Conservation (phyloP, 257 asterid genomes). For the Fraxinus anomala region DNA sequence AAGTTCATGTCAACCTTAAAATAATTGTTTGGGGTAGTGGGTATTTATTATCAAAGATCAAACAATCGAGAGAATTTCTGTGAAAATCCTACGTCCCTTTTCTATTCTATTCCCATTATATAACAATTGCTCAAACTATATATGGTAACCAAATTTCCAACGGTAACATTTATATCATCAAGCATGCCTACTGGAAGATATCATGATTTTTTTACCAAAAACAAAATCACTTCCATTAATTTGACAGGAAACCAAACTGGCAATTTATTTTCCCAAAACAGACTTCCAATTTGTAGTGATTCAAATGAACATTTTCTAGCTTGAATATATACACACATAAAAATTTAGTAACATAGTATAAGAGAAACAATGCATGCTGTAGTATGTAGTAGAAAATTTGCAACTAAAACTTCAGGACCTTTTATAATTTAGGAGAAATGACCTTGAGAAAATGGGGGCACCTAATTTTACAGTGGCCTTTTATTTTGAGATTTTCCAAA, state of each 20-base stretch:
- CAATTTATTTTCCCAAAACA: not conserved
- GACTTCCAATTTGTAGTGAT: not conserved
- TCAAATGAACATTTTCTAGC: slow-evolving; percentile 1
- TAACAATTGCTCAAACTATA: too few species aligned
- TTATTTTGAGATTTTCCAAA: slow-evolving; percentile 53
- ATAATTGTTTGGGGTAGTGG: not conserved
- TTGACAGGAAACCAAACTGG: not conserved
- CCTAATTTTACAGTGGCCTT: slow-evolving; percentile 67
- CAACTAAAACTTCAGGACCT: slow-evolving; percentile 8
- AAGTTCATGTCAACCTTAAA: not conserved
- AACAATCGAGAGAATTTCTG: too few species aligned
- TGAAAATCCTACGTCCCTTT: too few species aligned
- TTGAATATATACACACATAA: not conserved
- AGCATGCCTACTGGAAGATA: not conserved
- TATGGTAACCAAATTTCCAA: too few species aligned
- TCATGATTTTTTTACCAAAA: not conserved
- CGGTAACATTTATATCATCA: not conserved
- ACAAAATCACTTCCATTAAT: not conserved
- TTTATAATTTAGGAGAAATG: slow-evolving; percentile 31
- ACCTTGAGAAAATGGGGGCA: slow-evolving; percentile 91
- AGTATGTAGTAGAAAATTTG: slow-evolving; percentile 7
- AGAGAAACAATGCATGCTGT: slow-evolving; percentile 10
- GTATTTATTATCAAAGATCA: too few species aligned
- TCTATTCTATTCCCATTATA: too few species aligned
- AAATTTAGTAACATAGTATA: not conserved